Conservation (phyloP, 164 flowering plant species). For the Piper betle region DNA sequence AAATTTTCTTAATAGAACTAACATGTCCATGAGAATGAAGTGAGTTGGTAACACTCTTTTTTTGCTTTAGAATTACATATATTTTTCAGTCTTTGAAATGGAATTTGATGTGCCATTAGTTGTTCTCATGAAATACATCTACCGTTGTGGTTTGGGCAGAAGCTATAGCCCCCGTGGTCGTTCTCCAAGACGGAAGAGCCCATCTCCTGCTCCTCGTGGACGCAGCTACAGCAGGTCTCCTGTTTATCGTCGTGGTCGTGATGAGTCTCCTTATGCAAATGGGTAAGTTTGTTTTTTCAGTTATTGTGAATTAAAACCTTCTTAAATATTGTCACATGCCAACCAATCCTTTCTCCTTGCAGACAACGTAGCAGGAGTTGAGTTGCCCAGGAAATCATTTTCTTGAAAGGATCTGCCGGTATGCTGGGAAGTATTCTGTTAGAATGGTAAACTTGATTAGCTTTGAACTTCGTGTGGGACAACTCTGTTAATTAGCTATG, state of each 20-base stretch:
- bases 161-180: slow-evolving; percentile 78
- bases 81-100: neutral
- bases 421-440: slow-evolving; percentile 14
- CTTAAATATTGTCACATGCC: neutral
- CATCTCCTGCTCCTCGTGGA: slow-evolving; percentile 43
- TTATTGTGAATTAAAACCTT: neutral
- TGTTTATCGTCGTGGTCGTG: slow-evolving; percentile 52
- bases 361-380: slow-evolving; percentile 75
- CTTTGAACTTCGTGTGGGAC: slow-evolving; percentile 9
- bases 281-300: slow-evolving; percentile 31
- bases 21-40: neutral
- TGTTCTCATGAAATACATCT: neutral
- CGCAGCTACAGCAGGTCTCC: slow-evolving; percentile 81
- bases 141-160: slow-evolving; percentile 22
- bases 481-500: slow-evolving; percentile 24
- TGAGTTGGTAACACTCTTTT: neutral
- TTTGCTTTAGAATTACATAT: neutral
- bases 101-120: neutral
- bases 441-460: slow-evolving; percentile 18
- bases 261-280: slow-evolving; percentile 63
- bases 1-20: neutral
- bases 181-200: slow-evolving; percentile 54
- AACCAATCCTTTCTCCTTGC: slow-evolving; percentile 47
- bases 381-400: slow-evolving; percentile 6
- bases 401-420: slow-evolving; percentile 2